phyloP scores from a whole-genome alignment of 2,329 filamentous ascomycete genomes.

The Piedraia hortae region DNA sequence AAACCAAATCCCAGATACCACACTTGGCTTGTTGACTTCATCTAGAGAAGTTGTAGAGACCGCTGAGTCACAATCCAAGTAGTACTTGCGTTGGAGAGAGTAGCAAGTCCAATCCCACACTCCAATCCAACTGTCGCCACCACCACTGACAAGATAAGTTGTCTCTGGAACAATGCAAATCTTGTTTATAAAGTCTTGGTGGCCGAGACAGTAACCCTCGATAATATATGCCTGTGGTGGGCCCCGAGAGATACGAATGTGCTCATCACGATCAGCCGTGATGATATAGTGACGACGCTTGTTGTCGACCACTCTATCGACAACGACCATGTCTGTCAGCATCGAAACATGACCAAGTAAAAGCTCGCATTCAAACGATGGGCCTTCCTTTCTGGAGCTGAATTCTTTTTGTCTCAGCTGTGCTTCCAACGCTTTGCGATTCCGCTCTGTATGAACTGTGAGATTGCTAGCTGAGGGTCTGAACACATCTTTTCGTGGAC shows the following conservation, averaged over 20 bases:
- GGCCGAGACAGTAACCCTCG: slow-evolving; percentile 68
- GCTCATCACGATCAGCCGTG: slow-evolving; percentile 45
- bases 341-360: slow-evolving; percentile 86
- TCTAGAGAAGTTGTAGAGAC: background rate
- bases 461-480: slow-evolving; percentile 27
- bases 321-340: slow-evolving; percentile 46
- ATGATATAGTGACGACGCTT: slow-evolving; percentile 30
- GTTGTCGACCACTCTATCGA: slow-evolving; percentile 20
- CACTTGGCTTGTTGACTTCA: slow-evolving; percentile 3
- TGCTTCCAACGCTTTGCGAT: slow-evolving; percentile 27
- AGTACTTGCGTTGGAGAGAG: slow-evolving; percentile 25
- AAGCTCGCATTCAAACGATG: slow-evolving; percentile 43
- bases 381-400: slow-evolving; percentile 19
- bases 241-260: slow-evolving; percentile 67
- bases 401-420: slow-evolving; percentile 22
- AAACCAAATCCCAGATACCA: slow-evolving; percentile 26
- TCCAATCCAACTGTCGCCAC: slow-evolving; percentile 53
- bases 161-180: slow-evolving; percentile 34
- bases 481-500: slow-evolving; percentile 8
- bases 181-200: slow-evolving; percentile 57
- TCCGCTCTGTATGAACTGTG: slow-evolving; percentile 35
- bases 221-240: slow-evolving; percentile 67
- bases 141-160: slow-evolving; percentile 54
- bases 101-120: slow-evolving; percentile 56
- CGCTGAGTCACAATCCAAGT: slow-evolving; percentile 16